Percentiles rank a stretch among this genome's conserved stretches.
Evolutionary conservation across 192 early-diverging fungal genomes (phyloP).

Genomic region (Coemansia sp.): DNA sequence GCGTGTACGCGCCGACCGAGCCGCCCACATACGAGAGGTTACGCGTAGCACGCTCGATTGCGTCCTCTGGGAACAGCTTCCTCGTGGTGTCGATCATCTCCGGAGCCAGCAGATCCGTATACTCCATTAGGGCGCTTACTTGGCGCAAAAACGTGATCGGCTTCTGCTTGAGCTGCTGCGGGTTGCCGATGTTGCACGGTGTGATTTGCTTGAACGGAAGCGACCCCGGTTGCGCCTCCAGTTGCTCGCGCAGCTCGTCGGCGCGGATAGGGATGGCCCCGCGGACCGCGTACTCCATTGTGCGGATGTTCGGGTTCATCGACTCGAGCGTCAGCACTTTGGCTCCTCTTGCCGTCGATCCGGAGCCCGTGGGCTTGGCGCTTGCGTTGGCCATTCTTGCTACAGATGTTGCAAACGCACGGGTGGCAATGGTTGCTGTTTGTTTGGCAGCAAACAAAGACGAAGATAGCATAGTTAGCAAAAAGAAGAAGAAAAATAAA

Average conservation of each 20-base stretch:
- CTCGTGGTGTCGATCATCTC: constrained; percentile 62
- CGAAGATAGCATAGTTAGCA: constrained; percentile 8
- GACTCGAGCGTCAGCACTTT: constrained; percentile 74
- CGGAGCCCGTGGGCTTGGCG: background rate
- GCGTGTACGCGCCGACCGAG: constrained; percentile 89
- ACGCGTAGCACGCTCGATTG: constrained; percentile 77
- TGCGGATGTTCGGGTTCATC: constrained; percentile 72
- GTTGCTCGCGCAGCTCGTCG: constrained; percentile 71
- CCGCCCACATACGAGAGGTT: constrained; percentile 71
- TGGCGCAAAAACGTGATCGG: constrained; percentile 98
- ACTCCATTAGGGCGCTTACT: constrained; percentile 86
- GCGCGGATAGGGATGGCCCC: constrained; percentile 94
- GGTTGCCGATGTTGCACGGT: constrained; percentile 92
- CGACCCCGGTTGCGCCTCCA: constrained; percentile 40
- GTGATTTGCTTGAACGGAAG: constrained; percentile 73
- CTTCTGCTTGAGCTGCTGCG: constrained; percentile 85
- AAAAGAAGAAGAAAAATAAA: background rate
- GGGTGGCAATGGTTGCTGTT: constrained; percentile 10
- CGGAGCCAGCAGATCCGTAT: constrained; percentile 75
- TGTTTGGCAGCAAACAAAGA: constrained; percentile 19
- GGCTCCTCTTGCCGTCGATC: background rate
- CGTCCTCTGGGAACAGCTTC: constrained; percentile 83
- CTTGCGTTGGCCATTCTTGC: constrained; percentile 17
- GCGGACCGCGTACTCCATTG: constrained; percentile 93
- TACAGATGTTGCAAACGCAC: constrained; percentile 22